Conservation (phyloP, 768 basidiomycete species). For the Pleurotus cornucopiae region DNA sequence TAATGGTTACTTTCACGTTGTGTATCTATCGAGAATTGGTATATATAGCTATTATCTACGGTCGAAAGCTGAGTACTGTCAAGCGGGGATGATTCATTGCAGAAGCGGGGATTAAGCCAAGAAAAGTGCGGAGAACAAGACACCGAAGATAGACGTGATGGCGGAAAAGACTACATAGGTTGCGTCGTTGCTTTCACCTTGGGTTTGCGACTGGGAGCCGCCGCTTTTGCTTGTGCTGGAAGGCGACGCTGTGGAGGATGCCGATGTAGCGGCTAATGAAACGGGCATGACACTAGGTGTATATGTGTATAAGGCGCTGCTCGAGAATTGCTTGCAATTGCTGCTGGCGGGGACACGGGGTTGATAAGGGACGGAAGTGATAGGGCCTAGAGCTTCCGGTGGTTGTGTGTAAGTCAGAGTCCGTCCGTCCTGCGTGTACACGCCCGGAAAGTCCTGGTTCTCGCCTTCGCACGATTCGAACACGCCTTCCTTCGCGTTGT, state of each 20-base stretch:
- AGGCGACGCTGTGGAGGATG: too few relatives aligned
- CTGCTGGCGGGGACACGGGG: constrained; percentile 34
- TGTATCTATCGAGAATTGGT: too few relatives aligned
- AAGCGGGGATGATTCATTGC: background rate
- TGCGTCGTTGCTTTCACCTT: constrained; percentile 12
- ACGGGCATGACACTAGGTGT: background rate
- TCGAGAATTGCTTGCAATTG: constrained; percentile 29
- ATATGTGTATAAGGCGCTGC: constrained; percentile 23
- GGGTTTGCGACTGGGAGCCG: background rate
- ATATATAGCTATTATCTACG: too few relatives aligned
- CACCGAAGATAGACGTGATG: constrained; percentile 12
- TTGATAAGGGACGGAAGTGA: constrained; percentile 37
- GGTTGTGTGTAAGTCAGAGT: constrained; percentile 42
- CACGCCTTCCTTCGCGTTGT: constrained; percentile 38
- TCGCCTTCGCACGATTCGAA: constrained; percentile 34
- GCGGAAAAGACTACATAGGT: constrained; percentile 17
- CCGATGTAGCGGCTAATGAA: too few relatives aligned
- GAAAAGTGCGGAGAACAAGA: constrained; percentile 15
- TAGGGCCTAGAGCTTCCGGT: constrained; percentile 35
- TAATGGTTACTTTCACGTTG: too few relatives aligned
- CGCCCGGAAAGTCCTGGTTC: constrained; percentile 10
- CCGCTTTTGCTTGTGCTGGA: background rate
- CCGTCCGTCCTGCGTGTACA: constrained; percentile 18
- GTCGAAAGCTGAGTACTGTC: too few relatives aligned
- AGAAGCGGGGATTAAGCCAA: constrained; percentile 10